phyloP scores from a whole-genome alignment of 345 rosid genomes.

The Kandelia obovata region DNA sequence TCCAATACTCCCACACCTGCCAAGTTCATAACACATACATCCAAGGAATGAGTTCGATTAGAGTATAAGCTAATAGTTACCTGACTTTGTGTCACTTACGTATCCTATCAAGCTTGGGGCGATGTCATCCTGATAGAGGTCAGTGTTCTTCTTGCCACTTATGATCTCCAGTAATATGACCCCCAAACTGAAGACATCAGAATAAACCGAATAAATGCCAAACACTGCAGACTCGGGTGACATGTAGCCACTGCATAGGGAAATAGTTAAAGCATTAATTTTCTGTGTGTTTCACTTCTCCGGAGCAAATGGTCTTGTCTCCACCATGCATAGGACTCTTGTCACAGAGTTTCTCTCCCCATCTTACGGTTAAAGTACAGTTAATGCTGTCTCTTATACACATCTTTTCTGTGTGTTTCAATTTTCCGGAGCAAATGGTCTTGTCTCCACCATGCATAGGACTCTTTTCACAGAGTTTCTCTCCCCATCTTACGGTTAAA shows the following conservation, averaged over 20 bases:
- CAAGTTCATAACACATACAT: background rate
- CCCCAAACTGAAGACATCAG: slow-evolving; percentile 73
- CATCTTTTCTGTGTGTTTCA: background rate
- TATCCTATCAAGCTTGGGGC: slow-evolving; percentile 12
- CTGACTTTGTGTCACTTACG: background rate
- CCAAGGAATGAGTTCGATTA: background rate
- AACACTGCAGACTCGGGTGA: slow-evolving; percentile 74
- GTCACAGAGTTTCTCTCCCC: too few species aligned
- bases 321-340: too few species aligned
- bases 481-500: too few species aligned
- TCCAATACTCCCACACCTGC: slow-evolving; percentile 20
- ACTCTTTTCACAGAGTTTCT: too few species aligned
- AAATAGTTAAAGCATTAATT: background rate
- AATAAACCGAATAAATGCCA: slow-evolving; percentile 65
- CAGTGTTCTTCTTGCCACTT: slow-evolving; percentile 34
- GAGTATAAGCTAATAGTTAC: background rate
- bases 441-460: too few species aligned
- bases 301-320: too few species aligned
- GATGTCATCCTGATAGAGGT: background rate
- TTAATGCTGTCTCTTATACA: too few species aligned
- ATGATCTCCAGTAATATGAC: slow-evolving; percentile 62
- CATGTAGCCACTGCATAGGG: slow-evolving; percentile 58
- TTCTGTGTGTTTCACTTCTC: background rate
- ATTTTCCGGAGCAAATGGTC: too few species aligned
- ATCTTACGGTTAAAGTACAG: too few species aligned